Evolutionary conservation across 768 basidiomycete species (phyloP), one percentile per base, ranked within the genome.

Genomic region (Mycena epipterygia): DNA sequence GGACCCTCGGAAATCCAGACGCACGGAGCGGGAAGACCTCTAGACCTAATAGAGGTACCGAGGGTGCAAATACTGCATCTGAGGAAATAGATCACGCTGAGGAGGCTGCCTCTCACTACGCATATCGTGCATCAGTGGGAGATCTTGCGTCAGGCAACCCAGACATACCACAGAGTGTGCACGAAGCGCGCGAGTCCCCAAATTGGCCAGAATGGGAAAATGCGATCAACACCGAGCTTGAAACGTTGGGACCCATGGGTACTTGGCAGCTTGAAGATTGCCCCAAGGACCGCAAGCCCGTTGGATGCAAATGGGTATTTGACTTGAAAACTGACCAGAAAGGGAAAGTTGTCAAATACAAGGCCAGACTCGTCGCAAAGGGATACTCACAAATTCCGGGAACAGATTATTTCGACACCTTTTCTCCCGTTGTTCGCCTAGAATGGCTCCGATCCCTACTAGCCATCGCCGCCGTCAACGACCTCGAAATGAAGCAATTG

Each of bases 341-440:
- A 33, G 52, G 52, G 19, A 8, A 53, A 33, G 30, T 53, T 53
- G 52, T 53, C 55, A 53, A 33, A 53, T 58, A 58, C 41, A 58
- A 58, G 23, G 56, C 56, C 37, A 39, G 56, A 59, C 44, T 46
- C n/a, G 44, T 46, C n/a, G 37, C 56, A 19, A 57, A 57, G 39
- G 56, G 52, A 37, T 56, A 58, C 56, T 41, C 58, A 60, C 58
- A 60, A 27, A 37, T 60, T 46, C 58, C 58, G 3, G 58, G 58
- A 16, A 46, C 32, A 21, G 58, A 60, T 46, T 60, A 60, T 17
- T 60, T 60, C 42, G 58, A 44, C 44, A 44, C 25, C 32, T 46
- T 60, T 21, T 60, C 58, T 14, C 41, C 44, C 42, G 41, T 60
- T 44, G 41, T 42, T 59, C 39, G 57, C 57, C n/a, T n/a, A n/a